A percentile compares a stretch with the other conserved stretches of the same genome.
phyloP scores from a whole-genome alignment of 768 basidiomycete species.

The Butyriboletus loyo region DNA sequence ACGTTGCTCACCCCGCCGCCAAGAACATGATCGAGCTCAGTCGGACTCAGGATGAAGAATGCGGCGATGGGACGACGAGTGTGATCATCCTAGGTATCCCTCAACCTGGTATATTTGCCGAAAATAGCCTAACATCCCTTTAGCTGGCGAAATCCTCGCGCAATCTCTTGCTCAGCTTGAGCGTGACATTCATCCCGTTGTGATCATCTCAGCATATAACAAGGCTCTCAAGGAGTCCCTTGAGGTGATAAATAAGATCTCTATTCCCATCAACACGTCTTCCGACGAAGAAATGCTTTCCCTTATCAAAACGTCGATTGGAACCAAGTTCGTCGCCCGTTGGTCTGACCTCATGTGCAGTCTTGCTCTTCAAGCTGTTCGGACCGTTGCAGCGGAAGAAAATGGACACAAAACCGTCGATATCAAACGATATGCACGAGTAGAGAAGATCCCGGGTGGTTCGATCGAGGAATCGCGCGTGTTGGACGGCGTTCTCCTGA shows the following conservation, averaged over 20 bases:
- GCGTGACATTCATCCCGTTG: conserved; percentile 96
- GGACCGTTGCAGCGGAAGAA: conserved; percentile 79
- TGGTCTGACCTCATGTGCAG: conserved; percentile 98
- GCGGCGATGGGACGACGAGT: conserved; percentile 97
- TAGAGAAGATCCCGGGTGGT: conserved; percentile 97
- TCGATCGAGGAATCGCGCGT: conserved; percentile 93
- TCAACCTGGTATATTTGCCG: neutral
- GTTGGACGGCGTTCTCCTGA: conserved; percentile 89
- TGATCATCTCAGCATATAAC: conserved; percentile 98
- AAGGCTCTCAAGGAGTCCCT: conserved; percentile 92
- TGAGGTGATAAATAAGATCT: conserved; percentile 82
- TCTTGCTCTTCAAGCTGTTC: conserved; percentile 89
- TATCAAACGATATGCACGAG: conserved; percentile 96
- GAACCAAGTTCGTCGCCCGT: conserved; percentile 94
- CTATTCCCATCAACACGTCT: conserved; percentile 82
- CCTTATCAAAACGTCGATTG: conserved; percentile 97
- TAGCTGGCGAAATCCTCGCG: conserved; percentile 95
- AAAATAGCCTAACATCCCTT: neutral
- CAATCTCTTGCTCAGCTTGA: conserved; percentile 92
- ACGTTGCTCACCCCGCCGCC: conserved; percentile 97
- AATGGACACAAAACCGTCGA: conserved; percentile 85
- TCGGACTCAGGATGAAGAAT: conserved; percentile 97
- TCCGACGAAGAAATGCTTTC: conserved; percentile 91
- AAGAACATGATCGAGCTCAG: conserved; percentile 99
- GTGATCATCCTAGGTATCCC: conserved; percentile 91